A percentile compares a stretch with the other conserved stretches of the same genome.
Conservation (phyloP, 2,329 filamentous ascomycete species). For the Ophiostoma himal-ulmi region DNA sequence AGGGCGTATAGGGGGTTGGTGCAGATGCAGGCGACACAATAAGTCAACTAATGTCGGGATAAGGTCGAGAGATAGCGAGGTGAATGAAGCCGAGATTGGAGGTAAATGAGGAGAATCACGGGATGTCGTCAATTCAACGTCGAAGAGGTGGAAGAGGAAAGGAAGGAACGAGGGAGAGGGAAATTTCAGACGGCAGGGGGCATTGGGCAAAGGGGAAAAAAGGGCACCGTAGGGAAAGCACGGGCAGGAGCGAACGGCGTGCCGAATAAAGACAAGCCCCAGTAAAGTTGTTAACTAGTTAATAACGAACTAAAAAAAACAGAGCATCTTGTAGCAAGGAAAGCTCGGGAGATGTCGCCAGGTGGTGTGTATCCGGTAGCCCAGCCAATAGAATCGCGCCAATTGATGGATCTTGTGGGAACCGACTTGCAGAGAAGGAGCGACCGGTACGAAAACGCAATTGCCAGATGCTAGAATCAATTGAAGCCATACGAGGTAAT, state of each 20-base stretch:
- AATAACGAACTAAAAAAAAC: slow-evolving; percentile 12
- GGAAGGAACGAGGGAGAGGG: slow-evolving; percentile 12
- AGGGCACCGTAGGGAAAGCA: slow-evolving; percentile 6
- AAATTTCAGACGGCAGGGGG: slow-evolving; percentile 9
- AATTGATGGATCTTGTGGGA: slow-evolving; percentile 23
- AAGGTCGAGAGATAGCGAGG: background rate
- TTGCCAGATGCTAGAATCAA: background rate
- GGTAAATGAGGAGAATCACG: slow-evolving; percentile 15
- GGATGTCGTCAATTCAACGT: slow-evolving; percentile 10
- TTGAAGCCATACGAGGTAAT: background rate
- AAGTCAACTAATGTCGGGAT: background rate
- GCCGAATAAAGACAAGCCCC: background rate
- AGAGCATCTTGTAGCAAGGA: slow-evolving; percentile 27
- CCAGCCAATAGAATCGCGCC: slow-evolving; percentile 27
- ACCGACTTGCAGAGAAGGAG: background rate
- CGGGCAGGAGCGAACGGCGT: slow-evolving; percentile 12
- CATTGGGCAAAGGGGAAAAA: slow-evolving; percentile 8
- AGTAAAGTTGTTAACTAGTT: background rate
- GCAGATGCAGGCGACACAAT: background rate
- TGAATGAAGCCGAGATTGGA: slow-evolving; percentile 4
- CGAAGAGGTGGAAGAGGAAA: slow-evolving; percentile 1
- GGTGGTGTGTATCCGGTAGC: slow-evolving; percentile 24
- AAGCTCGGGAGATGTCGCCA: slow-evolving; percentile 34
- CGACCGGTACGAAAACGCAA: slow-evolving; percentile 8
- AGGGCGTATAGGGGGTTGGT: background rate